A percentile compares a stretch with the other conserved stretches of the same genome.
Evolutionary conservation across 83 land plant genomes (phyloP).

Genomic region (Picea mariana): DNA sequence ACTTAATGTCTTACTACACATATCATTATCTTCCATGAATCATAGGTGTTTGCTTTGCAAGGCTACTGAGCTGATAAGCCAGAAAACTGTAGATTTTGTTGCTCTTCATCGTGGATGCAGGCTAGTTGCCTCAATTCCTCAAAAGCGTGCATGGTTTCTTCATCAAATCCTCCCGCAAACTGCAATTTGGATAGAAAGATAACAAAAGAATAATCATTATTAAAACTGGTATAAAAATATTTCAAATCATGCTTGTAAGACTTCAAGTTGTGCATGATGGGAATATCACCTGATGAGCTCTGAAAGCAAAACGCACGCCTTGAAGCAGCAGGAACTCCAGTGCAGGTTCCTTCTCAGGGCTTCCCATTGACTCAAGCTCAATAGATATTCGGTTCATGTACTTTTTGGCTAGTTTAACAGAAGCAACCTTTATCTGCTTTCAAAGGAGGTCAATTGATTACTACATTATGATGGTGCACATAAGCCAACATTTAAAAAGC

Average conservation of each 20-base stretch:
- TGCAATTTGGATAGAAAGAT: slow-evolving; percentile 17
- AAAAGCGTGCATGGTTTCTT: slow-evolving; percentile 48
- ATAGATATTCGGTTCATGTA: slow-evolving; percentile 75
- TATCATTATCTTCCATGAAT: too few relatives aligned
- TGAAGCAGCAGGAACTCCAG: slow-evolving; percentile 20
- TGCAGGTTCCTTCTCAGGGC: slow-evolving; percentile 21
- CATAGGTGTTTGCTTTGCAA: too few relatives aligned
- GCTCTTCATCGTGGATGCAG: neutral
- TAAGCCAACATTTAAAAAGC: neutral
- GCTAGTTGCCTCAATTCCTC: slow-evolving; percentile 40
- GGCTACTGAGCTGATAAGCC: neutral
- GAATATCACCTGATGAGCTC: slow-evolving; percentile 31
- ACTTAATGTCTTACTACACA: too few relatives aligned
- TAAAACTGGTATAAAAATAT: neutral
- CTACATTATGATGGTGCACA: neutral
- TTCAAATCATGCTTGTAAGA: neutral
- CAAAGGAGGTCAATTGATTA: slow-evolving; percentile 1
- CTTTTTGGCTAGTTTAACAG: slow-evolving; percentile 72
- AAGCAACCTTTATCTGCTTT: slow-evolving; percentile 73
- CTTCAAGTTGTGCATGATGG: neutral
- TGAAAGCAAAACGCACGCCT: slow-evolving; percentile 29
- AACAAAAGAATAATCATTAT: neutral
- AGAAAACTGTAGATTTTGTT: neutral
- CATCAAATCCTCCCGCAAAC: slow-evolving; percentile 63
- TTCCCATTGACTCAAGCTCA: slow-evolving; percentile 48